Evolutionary conservation across 108 stramenopile species (phyloP).

Genomic region (Cyclotella sp.): DNA sequence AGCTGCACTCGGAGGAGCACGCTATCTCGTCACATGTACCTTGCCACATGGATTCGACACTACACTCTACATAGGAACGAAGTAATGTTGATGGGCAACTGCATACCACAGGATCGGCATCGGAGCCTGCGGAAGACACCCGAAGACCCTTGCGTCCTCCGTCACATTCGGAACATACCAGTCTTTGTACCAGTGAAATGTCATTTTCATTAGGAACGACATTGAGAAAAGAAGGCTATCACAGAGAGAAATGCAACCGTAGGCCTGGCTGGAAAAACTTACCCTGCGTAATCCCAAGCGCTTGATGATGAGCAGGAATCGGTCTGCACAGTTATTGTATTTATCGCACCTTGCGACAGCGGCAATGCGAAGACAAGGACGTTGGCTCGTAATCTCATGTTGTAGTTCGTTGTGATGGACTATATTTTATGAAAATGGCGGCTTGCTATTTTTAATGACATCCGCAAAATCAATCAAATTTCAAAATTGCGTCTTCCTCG

Average conservation of each 20-base stretch:
- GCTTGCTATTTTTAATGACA: neutral
- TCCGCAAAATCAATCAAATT: neutral
- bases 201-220: neutral
- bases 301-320: neutral
- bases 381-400: neutral
- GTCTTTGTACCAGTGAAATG: neutral
- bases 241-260: neutral
- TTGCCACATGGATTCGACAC: conserved; percentile 25
- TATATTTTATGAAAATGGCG: neutral
- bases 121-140: neutral
- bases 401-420: neutral
- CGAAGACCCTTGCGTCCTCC: neutral
- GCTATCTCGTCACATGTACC: conserved; percentile 22
- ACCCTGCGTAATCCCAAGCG: neutral
- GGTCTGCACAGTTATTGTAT: neutral
- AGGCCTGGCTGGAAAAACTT: neutral
- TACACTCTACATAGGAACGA: conserved; percentile 25
- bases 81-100: conserved; percentile 26
- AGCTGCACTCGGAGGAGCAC: conserved; percentile 12
- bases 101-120: conserved; percentile 11
- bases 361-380: neutral
- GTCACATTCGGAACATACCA: conserved; percentile 25
- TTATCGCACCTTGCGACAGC: no score
- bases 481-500: neutral
- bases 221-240: neutral